Percentiles rank a stretch among this genome's conserved stretches.
Conservation (phyloP, 2,329 filamentous ascomycete species). For the Xylariaceae sp. region DNA sequence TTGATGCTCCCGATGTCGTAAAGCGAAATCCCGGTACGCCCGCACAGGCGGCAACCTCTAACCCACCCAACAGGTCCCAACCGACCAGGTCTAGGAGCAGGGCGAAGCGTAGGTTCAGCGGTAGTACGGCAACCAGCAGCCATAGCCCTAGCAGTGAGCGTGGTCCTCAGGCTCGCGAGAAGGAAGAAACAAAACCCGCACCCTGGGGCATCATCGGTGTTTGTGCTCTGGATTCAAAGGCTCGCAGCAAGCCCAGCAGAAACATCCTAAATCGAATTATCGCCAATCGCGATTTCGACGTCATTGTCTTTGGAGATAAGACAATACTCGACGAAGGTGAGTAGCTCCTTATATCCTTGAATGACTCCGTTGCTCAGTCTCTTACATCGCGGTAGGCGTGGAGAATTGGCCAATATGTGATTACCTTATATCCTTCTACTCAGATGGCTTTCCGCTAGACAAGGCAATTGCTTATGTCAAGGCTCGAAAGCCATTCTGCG, state of each 20-base stretch:
- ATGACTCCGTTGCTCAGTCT: no score
- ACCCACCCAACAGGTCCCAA: slow-evolving; percentile 37
- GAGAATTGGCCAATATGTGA: slow-evolving; percentile 53
- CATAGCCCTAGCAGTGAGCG: slow-evolving; percentile 74
- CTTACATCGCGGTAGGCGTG: slow-evolving; percentile 34
- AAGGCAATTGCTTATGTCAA: slow-evolving; percentile 96
- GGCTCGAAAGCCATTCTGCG: slow-evolving; percentile 89
- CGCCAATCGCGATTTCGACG: slow-evolving; percentile 87
- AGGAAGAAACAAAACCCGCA: slow-evolving; percentile 57
- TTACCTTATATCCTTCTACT: slow-evolving; percentile 97
- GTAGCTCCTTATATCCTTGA: slow-evolving; percentile 19
- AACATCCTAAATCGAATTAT: slow-evolving; percentile 94
- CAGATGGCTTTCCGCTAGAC: slow-evolving; percentile 91
- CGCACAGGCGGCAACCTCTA: slow-evolving; percentile 25
- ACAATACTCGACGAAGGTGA: slow-evolving; percentile 88
- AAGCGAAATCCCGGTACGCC: slow-evolving; percentile 34
- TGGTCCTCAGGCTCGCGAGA: slow-evolving; percentile 50
- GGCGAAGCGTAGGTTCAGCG: slow-evolving; percentile 72
- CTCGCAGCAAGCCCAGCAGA: slow-evolving; percentile 91
- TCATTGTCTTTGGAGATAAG: slow-evolving; percentile 97
- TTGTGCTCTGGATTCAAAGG: slow-evolving; percentile 92
- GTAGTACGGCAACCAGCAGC: slow-evolving; percentile 76
- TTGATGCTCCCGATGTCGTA: slow-evolving; percentile 45
- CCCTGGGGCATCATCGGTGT: slow-evolving; percentile 76
- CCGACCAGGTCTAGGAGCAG: slow-evolving; percentile 60